Percentiles rank a stretch among this genome's conserved stretches.
These are phyloP conservation scores for Fibroporia radiculosa DNA, from an alignment of 768 basidiomycete genomes.

Conservation along the genomic window DNA sequence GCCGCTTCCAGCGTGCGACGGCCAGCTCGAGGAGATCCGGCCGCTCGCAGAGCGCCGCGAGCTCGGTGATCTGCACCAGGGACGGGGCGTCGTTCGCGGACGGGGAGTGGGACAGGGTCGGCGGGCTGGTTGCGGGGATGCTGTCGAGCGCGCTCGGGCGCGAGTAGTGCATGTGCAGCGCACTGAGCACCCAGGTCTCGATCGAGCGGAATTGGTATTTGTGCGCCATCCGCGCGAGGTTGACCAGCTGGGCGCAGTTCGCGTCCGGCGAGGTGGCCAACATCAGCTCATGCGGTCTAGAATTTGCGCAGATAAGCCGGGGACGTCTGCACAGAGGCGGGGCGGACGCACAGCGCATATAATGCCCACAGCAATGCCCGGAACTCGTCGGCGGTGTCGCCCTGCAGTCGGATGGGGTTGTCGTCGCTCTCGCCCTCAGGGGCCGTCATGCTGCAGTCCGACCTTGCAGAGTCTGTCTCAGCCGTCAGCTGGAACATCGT, in stretches of 20 bases:
- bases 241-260: conserved; percentile 37
- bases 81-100: conserved; percentile 19
- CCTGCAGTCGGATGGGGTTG: conserved; percentile 39
- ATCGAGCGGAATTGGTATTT: conserved; percentile 41
- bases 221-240: conserved; percentile 40
- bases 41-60: conserved; percentile 43
- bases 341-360: conserved; percentile 44
- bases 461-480: conserved; percentile 22
- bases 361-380: conserved; percentile 46
- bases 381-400: conserved; percentile 42
- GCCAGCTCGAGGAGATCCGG: conserved; percentile 35
- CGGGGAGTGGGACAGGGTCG: conserved; percentile 12
- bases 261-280: conserved; percentile 33
- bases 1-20: conserved; percentile 38
- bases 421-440: conserved; percentile 44
- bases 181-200: conserved; percentile 36
- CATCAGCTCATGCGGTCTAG: conserved; percentile 40
- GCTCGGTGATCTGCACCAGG: conserved; percentile 43
- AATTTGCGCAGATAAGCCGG: background rate
- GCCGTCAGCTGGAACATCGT: conserved; percentile 25
- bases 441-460: conserved; percentile 20
- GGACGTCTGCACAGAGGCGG: background rate
- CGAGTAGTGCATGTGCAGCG: conserved; percentile 32
- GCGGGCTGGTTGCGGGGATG: conserved; percentile 16
- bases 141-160: conserved; percentile 22